These are phyloP conservation scores for Leccinum pachyderme DNA, from an alignment of 1,284 basidiomycete genomes.

Conservation along the genomic window DNA sequence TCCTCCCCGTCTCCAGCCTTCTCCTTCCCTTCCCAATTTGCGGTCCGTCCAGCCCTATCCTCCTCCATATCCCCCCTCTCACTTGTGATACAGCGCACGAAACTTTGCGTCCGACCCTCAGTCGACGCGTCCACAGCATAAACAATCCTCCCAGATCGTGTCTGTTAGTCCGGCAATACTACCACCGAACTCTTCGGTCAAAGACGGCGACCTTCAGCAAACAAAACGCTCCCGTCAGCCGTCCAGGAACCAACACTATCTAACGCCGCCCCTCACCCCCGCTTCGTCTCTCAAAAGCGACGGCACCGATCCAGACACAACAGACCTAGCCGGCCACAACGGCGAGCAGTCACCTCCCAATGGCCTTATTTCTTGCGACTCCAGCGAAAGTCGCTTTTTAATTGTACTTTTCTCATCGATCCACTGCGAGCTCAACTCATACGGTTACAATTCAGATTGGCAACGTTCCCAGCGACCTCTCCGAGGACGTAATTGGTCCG, in stretches of 20 bases:
- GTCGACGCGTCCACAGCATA: slow-evolving; percentile 32
- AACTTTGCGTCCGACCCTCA: slow-evolving; percentile 35
- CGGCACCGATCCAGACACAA: slow-evolving; percentile 34
- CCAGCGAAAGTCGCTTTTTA: slow-evolving; percentile 42
- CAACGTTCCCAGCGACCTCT: slow-evolving; percentile 32
- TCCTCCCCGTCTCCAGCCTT: slow-evolving; percentile 54
- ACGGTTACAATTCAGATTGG: slow-evolving; percentile 28
- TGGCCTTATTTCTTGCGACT: slow-evolving; percentile 12
- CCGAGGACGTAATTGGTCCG: slow-evolving; percentile 37
- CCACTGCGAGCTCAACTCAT: slow-evolving; percentile 15
- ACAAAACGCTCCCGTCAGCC: slow-evolving; percentile 26
- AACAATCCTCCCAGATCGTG: slow-evolving; percentile 17
- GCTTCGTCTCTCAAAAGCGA: slow-evolving; percentile 47
- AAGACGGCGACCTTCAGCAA: slow-evolving; percentile 20
- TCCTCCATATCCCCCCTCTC: background rate
- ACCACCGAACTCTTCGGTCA: slow-evolving; percentile 12
- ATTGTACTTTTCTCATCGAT: slow-evolving; percentile 33
- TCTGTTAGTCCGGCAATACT: slow-evolving; percentile 14
- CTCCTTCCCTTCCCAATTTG: slow-evolving; percentile 61
- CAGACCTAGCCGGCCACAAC: slow-evolving; percentile 18
- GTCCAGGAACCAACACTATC: slow-evolving; percentile 37
- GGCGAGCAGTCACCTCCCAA: slow-evolving; percentile 10
- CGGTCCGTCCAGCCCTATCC: slow-evolving; percentile 36
- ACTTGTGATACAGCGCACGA: slow-evolving; percentile 24
- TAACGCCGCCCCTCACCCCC: slow-evolving; percentile 59